phyloP scores from a whole-genome alignment of 257 asterid species.

The Petunia axillaris region DNA sequence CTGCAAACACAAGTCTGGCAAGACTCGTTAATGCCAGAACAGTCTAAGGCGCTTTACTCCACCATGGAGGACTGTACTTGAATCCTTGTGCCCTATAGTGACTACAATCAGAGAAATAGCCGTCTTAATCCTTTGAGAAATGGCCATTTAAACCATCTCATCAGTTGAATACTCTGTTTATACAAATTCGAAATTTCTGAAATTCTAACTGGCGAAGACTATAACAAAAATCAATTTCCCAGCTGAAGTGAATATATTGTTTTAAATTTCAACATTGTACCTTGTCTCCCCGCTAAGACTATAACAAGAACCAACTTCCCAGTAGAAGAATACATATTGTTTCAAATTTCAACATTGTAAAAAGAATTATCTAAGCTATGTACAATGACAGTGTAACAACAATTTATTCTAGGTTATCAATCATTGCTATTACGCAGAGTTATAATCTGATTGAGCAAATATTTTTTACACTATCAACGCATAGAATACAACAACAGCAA shows the following conservation, averaged over 20 bases:
- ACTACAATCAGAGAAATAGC: not conserved
- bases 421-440: too few relatives aligned
- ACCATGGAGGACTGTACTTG: not conserved
- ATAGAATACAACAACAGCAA: too few relatives aligned
- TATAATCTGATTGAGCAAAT: not conserved
- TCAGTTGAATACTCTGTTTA: not conserved
- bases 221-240: not conserved
- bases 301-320: not conserved
- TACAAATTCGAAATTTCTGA: not conserved
- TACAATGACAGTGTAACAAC: too few relatives aligned
- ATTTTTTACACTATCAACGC: too few relatives aligned
- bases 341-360: not conserved
- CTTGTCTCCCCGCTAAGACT: not conserved
- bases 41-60: too few relatives aligned
- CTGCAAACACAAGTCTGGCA: too few relatives aligned
- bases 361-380: too few relatives aligned
- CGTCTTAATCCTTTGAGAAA: not conserved
- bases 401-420: too few relatives aligned
- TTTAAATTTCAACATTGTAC: not conserved
- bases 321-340: not conserved
- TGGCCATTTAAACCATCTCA: not conserved
- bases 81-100: conserved; percentile 4
- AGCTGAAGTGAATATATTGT: not conserved
- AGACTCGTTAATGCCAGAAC: too few relatives aligned
- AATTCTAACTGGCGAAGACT: not conserved